Base-by-base conservation (phyloP, 2,329 filamentous ascomycete species). In the Anisogramma anomala region DNA sequence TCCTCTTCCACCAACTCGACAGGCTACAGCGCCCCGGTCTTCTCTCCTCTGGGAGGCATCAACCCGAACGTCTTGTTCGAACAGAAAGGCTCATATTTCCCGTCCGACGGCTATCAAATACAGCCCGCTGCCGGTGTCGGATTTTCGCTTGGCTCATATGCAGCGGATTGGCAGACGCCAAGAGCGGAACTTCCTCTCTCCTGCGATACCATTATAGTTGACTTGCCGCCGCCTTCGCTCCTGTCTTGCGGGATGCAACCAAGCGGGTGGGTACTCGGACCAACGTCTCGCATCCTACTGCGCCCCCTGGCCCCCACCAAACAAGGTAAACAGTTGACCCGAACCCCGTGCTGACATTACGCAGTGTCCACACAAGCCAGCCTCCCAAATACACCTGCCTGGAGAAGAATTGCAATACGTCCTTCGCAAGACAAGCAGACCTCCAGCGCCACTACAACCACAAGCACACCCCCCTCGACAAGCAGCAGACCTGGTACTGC, bases 401-500 rank as follows among this genome's bases (percentile, higher is more conserved):
- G 7, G 48, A 54, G 23, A 54, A 56, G 6, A 59, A 57, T 18
- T 76, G 72, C 57, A 55, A 53, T 22, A 56, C 60, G 37, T 59
- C 61, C 1, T 76, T 75, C 53, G 64, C 63, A 51, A 66, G 73
- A 23, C 62, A 63, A 39, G 71, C 72, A 9, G 73, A 77, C 54
- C 65, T 74, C 8, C 61, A 70, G 36, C 65, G 73, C 13, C 73
- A 77, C 54, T 63, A 64, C 51, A 59, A 60, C 38, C 68, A 71
- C 49, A 61, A 64, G 13, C 73, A 77, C 52, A 54, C 57, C 10
- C 57, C 60, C 0, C 58, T 60, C 2, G 55, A 57, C 14, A 51
- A 62, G 35, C 69, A 68, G 48, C 58, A 62, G 10, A 54, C 59
- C 14, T 71, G 61, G 50, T 55, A 53, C 15, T 77, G 73, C 55